phyloP scores from a whole-genome alignment of 768 basidiomycete species.

The Tephrocybe sp. region DNA sequence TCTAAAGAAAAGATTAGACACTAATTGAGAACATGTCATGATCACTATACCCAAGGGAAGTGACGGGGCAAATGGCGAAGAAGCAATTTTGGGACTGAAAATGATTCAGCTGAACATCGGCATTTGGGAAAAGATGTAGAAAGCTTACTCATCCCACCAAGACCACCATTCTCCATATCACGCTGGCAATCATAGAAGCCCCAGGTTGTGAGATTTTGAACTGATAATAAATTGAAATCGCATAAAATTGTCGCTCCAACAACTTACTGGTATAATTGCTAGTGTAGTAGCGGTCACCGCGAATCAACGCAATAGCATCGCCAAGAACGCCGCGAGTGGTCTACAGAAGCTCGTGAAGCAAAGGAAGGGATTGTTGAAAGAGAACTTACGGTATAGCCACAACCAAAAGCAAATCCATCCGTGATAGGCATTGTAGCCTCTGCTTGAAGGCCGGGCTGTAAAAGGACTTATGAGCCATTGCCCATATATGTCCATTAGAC shows the following conservation, averaged over 20 bases:
- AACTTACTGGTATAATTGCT: slow-evolving; percentile 46
- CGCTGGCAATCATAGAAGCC: slow-evolving; percentile 49
- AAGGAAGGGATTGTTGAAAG: neutral
- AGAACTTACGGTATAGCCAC: slow-evolving; percentile 28
- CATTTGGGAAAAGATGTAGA: too few relatives aligned
- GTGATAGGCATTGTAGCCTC: slow-evolving; percentile 32
- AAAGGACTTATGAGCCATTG: neutral
- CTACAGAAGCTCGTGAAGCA: slow-evolving; percentile 16
- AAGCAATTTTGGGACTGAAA: slow-evolving; percentile 19
- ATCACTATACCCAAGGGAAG: slow-evolving; percentile 15
- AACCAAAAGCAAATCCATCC: slow-evolving; percentile 26
- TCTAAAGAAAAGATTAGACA: neutral
- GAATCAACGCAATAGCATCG: slow-evolving; percentile 52
- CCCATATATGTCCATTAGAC: neutral
- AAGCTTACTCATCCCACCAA: slow-evolving; percentile 20
- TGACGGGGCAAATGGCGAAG: slow-evolving; percentile 21
- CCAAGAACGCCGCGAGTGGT: slow-evolving; percentile 50
- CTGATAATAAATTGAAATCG: slow-evolving; percentile 18
- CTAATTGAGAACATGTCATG: neutral
- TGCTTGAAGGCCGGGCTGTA: slow-evolving; percentile 29
- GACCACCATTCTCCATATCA: slow-evolving; percentile 32
- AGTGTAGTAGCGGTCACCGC: slow-evolving; percentile 56
- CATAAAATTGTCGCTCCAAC: neutral
- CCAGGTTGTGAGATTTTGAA: slow-evolving; percentile 48
- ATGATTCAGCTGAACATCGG: too few relatives aligned